Base-by-base conservation (phyloP, 805 yeast genomes). In the Candida pseudofarinosa region DNA sequence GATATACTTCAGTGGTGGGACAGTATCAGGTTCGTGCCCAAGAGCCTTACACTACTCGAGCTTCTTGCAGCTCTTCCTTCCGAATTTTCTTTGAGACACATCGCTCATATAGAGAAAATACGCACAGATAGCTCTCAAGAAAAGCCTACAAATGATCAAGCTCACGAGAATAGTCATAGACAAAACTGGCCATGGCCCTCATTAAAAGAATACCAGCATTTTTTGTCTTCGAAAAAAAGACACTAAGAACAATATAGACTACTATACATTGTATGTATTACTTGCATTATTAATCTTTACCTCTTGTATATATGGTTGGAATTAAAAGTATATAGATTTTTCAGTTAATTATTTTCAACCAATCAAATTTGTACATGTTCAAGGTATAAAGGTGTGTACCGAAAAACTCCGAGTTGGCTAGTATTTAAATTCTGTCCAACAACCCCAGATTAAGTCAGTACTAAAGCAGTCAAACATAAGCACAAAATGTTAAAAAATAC, bases 1-100 rank as follows among this genome's bases (percentile, higher is more conserved):
- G 71, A 64, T 31, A 60, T 83, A 4, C 56, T 81, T 26, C 64
- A 69, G 19, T 73, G 80, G 74, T 76, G 88, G 81, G 79, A 77
- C 32, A 54, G 59, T 2, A 51, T 81, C 6, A 54, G 61, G 14
- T 72, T 67, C 40, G 46, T 43, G 2, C 86, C 86, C 0, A 50
- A 59, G 32, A 60, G 58, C 34, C 54, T 53, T 15, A 63, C 76
- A 0, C 56, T 80, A 16, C 50, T 69, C 14, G 59, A 65, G 36
- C 51, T 79, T 13, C 58, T 80, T 16, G 47, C 46, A 6, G 55
- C 65, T 2, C 45, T 71, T 14, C 76, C 76, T 1, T 39, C n/a
- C 12, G 72, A 66, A 12, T 57, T 61, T 45, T 63, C 70, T 8
- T 55, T 58, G 19, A 48, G 75, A 32, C 68, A 69, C 41, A 58